Base-by-base conservation (phyloP, 192 early-diverging fungal species). In the Coemansia sp. region DNA sequence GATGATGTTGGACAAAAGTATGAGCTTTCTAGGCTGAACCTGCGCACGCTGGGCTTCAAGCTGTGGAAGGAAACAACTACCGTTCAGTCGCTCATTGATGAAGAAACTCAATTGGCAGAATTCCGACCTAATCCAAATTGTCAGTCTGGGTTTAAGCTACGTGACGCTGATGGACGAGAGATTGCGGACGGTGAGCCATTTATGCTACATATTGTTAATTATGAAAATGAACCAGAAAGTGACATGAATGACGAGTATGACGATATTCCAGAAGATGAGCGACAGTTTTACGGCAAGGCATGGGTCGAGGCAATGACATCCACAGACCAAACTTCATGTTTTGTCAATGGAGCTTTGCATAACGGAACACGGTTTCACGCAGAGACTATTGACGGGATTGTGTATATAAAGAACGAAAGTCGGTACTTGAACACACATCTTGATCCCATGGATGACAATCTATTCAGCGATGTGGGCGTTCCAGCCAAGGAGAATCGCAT, bases 401-500 rank as follows among this genome's bases (percentile, higher is more conserved):
- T 41, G 4, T 48, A 60, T 10, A 21, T 60, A 12, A 60, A 60
- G 21, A 12, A 48, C 27, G 58, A 17, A n/a, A 35, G 25, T 0
- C 4, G 21, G 2, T 60, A 60, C 58, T 6, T 60, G 39, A 37
- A 49, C 45, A 60, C 38, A 0, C 12, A 60, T 4, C 58, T 21
- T 5, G 19, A 60, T n/a, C 21, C 14, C 43, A 43, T 21, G 15
- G 37, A 24, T 9, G 43, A 60, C 22, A 12, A 48, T 48, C 21
- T 60, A 17, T 45, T 21, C 48, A 27, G 27, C 43, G 14, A 22
- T 27, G 22, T 5, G 6, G 43, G 2, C 14, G 43, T 60, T 60
- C 58, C 58, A 27, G 24, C 43, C 21, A 60, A 60, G 23, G 39
- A 60, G 2, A 23, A 60, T 15, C 43, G 58, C 43, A 47, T 60